Base-by-base conservation (phyloP, 139 green algal species). In the Micromonas pusilla region DNA sequence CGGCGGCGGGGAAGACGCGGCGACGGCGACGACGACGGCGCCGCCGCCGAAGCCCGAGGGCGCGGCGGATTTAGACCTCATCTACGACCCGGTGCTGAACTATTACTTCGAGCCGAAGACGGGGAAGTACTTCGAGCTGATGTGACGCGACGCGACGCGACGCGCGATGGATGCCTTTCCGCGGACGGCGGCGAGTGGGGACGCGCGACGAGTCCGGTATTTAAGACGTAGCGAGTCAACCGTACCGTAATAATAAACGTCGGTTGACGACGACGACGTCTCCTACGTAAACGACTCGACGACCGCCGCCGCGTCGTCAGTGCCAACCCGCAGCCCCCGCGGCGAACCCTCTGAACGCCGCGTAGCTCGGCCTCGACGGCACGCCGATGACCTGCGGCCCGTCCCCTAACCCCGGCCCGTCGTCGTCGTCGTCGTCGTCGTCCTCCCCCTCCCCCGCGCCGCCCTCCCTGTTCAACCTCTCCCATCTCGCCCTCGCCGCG, bases 31-130 rank as follows among this genome's bases (percentile, higher is more conserved):
- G 37, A 57, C 16, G 9, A 57, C 9, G 16, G 9, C 45, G 38
- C 32, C 66, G 37, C 32, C 33, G 23, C 32, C 19, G 20, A 77
- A 77, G 45, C 9, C 6, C 2, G 60, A 52, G 45, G 45, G 16
- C 9, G 9, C 45, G 9, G 45, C 45, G 45, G 45, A 57, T 9
- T 16, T 86, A 19, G 84, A 88, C 36, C 70, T 88, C 2, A 80
- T 88, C 36, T 88, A 86, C 54, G 84, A 88, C 70, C 84, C 84
- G 19, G 75, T 88, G 1, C 81, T 88, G 52, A 86, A 86, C 77
- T 88, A 82, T 73, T 88, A 88, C 80, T 86, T 83, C 38, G 84
- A 88, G 68, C 21, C 76, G 5, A 75, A 78, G 63, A 82, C 81
- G 5, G 82, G 82, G 28, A 66, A 80, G 62, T 88, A 88, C 84